Evolutionary conservation across 2,329 filamentous ascomycete species (phyloP).

Genomic region (Trichoderma semiorbis): DNA sequence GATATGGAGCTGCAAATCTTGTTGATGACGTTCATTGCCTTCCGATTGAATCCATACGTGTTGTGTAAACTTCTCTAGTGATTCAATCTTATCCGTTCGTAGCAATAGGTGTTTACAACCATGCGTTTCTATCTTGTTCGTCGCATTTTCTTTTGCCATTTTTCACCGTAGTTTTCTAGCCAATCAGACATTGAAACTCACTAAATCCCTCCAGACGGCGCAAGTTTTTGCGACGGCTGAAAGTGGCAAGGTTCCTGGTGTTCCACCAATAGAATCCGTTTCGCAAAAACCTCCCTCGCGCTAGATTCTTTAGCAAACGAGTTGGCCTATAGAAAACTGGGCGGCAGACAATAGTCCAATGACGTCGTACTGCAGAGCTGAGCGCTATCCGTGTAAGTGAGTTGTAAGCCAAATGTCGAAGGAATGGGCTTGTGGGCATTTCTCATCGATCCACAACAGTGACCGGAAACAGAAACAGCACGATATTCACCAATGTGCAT

Average conservation of each 20-base stretch:
- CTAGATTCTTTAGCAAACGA: neutral
- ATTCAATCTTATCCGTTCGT: neutral
- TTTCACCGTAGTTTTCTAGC: neutral
- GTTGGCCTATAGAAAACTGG: no score
- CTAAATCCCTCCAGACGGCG: neutral
- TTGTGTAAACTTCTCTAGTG: neutral
- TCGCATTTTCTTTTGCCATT: neutral
- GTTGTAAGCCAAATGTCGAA: neutral
- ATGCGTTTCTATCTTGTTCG: neutral
- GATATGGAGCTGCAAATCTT: neutral
- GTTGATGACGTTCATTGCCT: neutral
- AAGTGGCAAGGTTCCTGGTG: neutral
- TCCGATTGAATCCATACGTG: neutral
- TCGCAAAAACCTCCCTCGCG: neutral
- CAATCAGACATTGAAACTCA: neutral
- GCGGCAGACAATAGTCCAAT: neutral
- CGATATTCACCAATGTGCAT: neutral
- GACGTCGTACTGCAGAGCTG: neutral
- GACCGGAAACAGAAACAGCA: neutral
- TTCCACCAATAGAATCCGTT: neutral
- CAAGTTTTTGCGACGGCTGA: neutral
- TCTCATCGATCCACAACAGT: neutral
- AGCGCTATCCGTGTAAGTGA: neutral
- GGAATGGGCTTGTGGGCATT: neutral
- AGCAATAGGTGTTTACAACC: neutral